phyloP scores from a whole-genome alignment of 2,329 filamentous ascomycete genomes.

The Penicillium nordicum region DNA sequence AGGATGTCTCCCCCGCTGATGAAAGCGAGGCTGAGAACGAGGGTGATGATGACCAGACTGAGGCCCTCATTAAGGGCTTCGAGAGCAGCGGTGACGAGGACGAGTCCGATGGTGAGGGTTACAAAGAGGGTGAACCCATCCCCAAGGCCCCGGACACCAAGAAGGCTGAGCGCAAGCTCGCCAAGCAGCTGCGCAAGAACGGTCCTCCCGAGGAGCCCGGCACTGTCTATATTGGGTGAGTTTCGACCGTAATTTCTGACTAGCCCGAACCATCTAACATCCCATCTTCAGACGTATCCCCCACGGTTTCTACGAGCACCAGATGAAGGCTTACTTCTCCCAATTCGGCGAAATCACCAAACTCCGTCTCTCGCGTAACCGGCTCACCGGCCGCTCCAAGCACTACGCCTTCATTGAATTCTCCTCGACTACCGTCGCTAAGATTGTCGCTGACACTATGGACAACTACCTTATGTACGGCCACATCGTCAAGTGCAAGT shows the following conservation, averaged over 20 bases:
- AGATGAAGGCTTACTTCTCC: conserved; percentile 89
- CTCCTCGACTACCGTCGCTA: conserved; percentile 68
- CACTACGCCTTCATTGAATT: conserved; percentile 97
- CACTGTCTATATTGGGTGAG: conserved; percentile 77
- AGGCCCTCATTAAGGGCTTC: conserved; percentile 53
- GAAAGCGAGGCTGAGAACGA: conserved; percentile 31
- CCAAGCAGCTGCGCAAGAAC: conserved; percentile 50
- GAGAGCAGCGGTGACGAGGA: conserved; percentile 55
- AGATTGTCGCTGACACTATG: conserved; percentile 93
- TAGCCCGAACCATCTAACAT: conserved; percentile 15
- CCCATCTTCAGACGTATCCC: conserved; percentile 63
- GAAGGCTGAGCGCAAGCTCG: conserved; percentile 49
- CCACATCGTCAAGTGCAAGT: conserved; percentile 85
- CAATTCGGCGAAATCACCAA: conserved; percentile 83
- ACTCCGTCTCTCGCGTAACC: conserved; percentile 84
- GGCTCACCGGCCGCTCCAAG: conserved; percentile 83
- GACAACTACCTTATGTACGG: conserved; percentile 95
- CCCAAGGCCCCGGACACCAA: conserved; percentile 46
- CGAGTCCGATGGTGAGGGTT: conserved; percentile 46
- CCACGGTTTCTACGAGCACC: conserved; percentile 94
- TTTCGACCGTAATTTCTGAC: conserved; percentile 8
- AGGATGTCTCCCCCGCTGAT: conserved; percentile 16
- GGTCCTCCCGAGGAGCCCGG: conserved; percentile 56
- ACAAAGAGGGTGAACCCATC: conserved; percentile 44
- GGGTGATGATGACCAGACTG: conserved; percentile 51